Evolutionary conservation across 2,329 filamentous ascomycete genomes (phyloP), one percentile per base, ranked within the genome.

Genomic region (Clonostachys solani): DNA sequence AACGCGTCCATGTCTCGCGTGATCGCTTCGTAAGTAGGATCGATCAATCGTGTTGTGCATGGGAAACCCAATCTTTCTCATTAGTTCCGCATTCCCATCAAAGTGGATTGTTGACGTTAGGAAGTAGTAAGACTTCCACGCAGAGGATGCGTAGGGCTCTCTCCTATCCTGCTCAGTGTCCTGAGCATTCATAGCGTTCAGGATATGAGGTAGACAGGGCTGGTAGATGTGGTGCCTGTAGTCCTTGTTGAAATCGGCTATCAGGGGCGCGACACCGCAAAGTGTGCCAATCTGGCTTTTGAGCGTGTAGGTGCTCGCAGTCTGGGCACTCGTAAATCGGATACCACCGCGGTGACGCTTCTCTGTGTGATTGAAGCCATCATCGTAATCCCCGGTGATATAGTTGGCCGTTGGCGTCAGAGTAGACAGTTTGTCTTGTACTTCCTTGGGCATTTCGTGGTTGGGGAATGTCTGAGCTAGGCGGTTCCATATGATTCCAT

Each of bases 201-300:
- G 42, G 42, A 54, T 44, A 37, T 54, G 65, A 3, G 65, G 60
- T 44, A 68, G 49, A 42, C 66, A 68, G 3, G 66, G 66, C 46
- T 68, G 65, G 50, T 68, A 68, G 40, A 66, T 58, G 41, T 67
- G 59, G 38, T 62, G 55, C 17, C 60, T 49, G 42, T 61, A 65
- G 46, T 68, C 66, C 37, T 57, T 57, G 45, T 66, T 66, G 40
- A 59, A 61, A 42, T 68, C 63, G 12, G 60, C 60, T 2, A 64
- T 56, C 40, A 68, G 52, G 2, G 65, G 62, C 6, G 53, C 60
- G 18, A 66, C 54, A 9, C 66, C 65, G 40, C 66, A 68, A 15
- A 66, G 51, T 12, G 55, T 62, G 8, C 60, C 64, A 0, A 58
- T 55, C 6, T 67, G 45, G 46, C 63, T 66, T 50, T 68, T 68